Percentiles rank a stretch among this genome's conserved stretches.
Evolutionary conservation across 208 protist species (phyloP).

Genomic region (Borovskyia barvae): DNA sequence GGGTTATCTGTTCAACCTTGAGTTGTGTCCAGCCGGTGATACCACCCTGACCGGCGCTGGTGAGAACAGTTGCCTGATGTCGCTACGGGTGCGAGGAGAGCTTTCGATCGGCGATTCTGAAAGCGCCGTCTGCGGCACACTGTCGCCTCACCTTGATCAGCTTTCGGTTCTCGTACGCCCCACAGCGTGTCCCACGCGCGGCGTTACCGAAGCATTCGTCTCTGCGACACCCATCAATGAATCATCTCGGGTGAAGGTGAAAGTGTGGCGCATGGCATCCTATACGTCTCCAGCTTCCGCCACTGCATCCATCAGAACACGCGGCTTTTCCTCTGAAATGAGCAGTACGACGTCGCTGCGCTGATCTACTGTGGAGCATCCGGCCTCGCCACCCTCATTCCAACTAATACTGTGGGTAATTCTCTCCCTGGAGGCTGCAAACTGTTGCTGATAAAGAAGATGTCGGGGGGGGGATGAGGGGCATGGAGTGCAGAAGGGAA

Average conservation of each 20-base stretch:
- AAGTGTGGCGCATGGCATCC: conserved; percentile 14
- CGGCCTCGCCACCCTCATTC: too few species aligned
- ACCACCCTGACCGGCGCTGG: neutral
- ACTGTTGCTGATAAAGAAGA: too few species aligned
- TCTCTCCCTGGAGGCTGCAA: too few species aligned
- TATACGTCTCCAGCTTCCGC: neutral
- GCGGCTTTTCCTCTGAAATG: too few species aligned
- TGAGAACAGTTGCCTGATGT: conserved; percentile 1
- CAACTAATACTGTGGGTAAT: too few species aligned
- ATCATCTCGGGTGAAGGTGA: conserved; percentile 13
- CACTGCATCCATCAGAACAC: too few species aligned
- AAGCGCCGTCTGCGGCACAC: conserved; percentile 13
- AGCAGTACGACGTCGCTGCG: too few species aligned
- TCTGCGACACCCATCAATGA: too few species aligned
- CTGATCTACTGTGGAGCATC: too few species aligned
- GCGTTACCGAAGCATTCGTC: too few species aligned
- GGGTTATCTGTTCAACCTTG: conserved; percentile 19
- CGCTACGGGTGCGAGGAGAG: conserved; percentile 17
- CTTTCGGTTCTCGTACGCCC: conserved; percentile 15
- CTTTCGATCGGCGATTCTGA: conserved; percentile 14
- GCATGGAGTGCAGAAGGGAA: too few species aligned
- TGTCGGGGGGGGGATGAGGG: too few species aligned
- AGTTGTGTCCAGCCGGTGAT: conserved; percentile 11
- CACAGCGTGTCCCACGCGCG: neutral
- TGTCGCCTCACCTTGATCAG: conserved; percentile 12